Base-by-base conservation (phyloP, 2,329 filamentous ascomycete genomes). In the Xylaria sp. region DNA sequence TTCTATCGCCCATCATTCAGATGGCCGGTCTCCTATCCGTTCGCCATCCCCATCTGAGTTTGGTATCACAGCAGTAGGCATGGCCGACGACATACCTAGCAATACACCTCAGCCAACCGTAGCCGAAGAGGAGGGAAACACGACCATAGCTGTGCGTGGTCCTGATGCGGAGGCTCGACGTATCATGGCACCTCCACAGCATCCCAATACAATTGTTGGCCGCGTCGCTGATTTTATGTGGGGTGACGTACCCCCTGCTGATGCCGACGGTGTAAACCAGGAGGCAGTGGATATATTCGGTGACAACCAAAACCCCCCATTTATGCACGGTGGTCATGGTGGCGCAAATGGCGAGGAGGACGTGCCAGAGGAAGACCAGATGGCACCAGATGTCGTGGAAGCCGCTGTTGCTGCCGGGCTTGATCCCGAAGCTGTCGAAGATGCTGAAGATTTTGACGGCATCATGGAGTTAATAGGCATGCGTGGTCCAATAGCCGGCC, bases 381-480 rank as follows among this genome's bases (percentile, higher is more conserved):
- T 78, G 63, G 76, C 73, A 64, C 86, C 82, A 16, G 89, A 91
- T 67, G 87, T 88, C 0, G 83, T 88, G 25, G 88, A 89, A 61
- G 91, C 87, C 53, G 90, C 88, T n/a, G 86, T 86, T 23, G 88
- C 87, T 58, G 90, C 88, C 18, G 92, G 87, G 9, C 83, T 95
- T 42, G 93, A 97, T 63, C 86, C 89, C 63, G 91, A 93, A 73
- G 91, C 90, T 10, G 87, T 93, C 50, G 92, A 94, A 51, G 92
- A 98, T 73, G 92, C 92, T 10, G 96, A 99, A 80, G 96, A 99
- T 77, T 89, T 99, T 18, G 96, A 99, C 78, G 96, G 96, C 0
- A 93, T 99, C 61, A 90, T 99, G 84, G 96, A 99, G 79, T 88
- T 99, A 18, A 92, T 99, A 68, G 96, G 96, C 44, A 97, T 99